A percentile compares a stretch with the other conserved stretches of the same genome.
Conservation (phyloP, 1,284 basidiomycete genomes). For the Trametes sp. region DNA sequence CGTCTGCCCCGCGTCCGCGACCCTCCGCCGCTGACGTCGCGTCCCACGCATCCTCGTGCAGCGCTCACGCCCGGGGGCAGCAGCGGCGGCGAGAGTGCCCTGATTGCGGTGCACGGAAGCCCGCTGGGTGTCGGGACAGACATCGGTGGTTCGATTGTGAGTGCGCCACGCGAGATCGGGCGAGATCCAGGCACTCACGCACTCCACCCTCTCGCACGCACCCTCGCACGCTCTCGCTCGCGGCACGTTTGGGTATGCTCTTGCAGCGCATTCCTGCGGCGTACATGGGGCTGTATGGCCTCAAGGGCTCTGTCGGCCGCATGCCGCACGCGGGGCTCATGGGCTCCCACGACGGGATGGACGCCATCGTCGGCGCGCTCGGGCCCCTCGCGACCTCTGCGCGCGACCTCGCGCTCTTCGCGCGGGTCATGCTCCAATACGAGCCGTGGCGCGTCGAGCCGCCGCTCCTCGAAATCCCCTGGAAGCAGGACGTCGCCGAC, state of each 20-base stretch:
- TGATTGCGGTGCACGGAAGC: slow-evolving; percentile 65
- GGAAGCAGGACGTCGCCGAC: slow-evolving; percentile 51
- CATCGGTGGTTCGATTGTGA: slow-evolving; percentile 57
- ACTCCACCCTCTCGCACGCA: background rate
- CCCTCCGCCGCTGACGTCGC: slow-evolving; percentile 21
- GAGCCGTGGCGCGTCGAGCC: slow-evolving; percentile 65
- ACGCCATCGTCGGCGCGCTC: slow-evolving; percentile 58
- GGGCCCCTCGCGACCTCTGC: slow-evolving; percentile 62
- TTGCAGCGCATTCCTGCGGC: slow-evolving; percentile 53
- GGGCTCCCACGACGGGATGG: slow-evolving; percentile 62
- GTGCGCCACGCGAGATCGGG: slow-evolving; percentile 28
- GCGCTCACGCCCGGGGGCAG: slow-evolving; percentile 63
- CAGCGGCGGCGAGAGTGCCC: slow-evolving; percentile 70
- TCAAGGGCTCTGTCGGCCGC: slow-evolving; percentile 59
- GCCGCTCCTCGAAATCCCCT: slow-evolving; percentile 58
- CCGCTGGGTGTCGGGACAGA: slow-evolving; percentile 68
- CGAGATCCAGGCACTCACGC: slow-evolving; percentile 17
- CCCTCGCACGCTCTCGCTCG: background rate
- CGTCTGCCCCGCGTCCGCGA: slow-evolving; percentile 16
- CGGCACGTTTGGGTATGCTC: slow-evolving; percentile 4
- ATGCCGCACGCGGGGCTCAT: slow-evolving; percentile 58
- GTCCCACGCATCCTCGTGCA: slow-evolving; percentile 23
- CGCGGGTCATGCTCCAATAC: slow-evolving; percentile 55
- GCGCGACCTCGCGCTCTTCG: slow-evolving; percentile 61
- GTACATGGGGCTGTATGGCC: slow-evolving; percentile 61